Evolutionary conservation across 1,284 basidiomycete species (phyloP).

Genomic region (Pseudozyma tsukubaensis): DNA sequence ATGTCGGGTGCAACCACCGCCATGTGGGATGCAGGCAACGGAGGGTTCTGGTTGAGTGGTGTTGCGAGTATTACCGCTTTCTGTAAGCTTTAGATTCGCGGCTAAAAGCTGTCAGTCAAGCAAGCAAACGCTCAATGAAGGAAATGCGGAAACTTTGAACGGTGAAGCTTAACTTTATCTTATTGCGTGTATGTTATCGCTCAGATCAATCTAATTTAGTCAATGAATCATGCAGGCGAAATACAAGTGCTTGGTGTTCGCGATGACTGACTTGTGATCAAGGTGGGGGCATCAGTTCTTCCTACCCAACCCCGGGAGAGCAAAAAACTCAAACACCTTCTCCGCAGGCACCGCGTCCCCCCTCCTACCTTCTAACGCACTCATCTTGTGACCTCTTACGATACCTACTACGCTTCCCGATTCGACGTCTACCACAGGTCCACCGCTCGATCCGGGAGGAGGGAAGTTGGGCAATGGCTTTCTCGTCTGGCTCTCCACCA

Average conservation of each 20-base stretch:
- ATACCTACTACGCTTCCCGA: slow-evolving; percentile 78
- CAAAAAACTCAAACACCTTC: slow-evolving; percentile 74
- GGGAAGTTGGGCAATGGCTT: slow-evolving; percentile 70
- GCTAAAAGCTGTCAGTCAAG: not conserved
- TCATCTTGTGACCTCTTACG: slow-evolving; percentile 76
- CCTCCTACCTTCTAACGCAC: slow-evolving; percentile 73
- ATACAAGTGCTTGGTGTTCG: no score
- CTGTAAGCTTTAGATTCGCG: slow-evolving; percentile 20
- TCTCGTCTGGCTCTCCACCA: slow-evolving; percentile 27
- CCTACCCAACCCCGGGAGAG: slow-evolving; percentile 59
- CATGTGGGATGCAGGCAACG: slow-evolving; percentile 30
- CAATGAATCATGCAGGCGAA: no score
- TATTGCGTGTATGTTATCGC: not conserved
- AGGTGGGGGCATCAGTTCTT: slow-evolving; percentile 34
- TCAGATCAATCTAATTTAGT: not conserved
- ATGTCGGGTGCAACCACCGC: slow-evolving; percentile 42
- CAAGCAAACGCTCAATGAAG: not conserved
- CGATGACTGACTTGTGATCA: not conserved
- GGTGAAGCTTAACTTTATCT: not conserved
- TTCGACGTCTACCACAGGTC: slow-evolving; percentile 77
- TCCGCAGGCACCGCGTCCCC: slow-evolving; percentile 80
- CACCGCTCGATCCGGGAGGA: slow-evolving; percentile 78
- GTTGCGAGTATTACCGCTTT: slow-evolving; percentile 26
- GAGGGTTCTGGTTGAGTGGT: slow-evolving; percentile 30
- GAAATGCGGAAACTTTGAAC: not conserved